Percentiles rank a stretch among this genome's conserved stretches.
Evolutionary conservation across 2,329 filamentous ascomycete species (phyloP).

Genomic region (Colletotrichum sp.): DNA sequence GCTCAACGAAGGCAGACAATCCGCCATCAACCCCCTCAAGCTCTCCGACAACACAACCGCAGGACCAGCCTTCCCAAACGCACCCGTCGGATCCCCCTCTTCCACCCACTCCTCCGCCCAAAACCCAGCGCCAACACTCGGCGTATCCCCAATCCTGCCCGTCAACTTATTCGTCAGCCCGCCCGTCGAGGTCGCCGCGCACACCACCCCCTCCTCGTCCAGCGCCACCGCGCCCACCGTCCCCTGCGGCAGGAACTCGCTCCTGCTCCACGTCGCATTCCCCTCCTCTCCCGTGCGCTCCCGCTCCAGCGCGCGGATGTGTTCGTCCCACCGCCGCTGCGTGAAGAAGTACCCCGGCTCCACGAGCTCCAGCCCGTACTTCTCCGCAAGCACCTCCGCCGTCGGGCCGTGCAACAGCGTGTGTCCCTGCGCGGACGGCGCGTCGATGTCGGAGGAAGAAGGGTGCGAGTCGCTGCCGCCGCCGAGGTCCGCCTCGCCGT

Average conservation of each 20-base stretch:
- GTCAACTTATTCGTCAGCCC: constrained; percentile 90
- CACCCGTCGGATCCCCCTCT: constrained; percentile 37
- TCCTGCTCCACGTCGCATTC: constrained; percentile 59
- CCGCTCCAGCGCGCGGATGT: constrained; percentile 62
- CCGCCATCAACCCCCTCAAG: constrained; percentile 56
- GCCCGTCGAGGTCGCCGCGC: constrained; percentile 71
- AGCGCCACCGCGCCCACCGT: constrained; percentile 85
- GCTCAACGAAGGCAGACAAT: constrained; percentile 63
- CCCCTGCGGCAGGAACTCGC: constrained; percentile 79
- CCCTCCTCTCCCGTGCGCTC: constrained; percentile 44
- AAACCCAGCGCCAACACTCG: constrained; percentile 82
- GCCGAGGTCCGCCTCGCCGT: constrained; percentile 66
- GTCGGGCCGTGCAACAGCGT: constrained; percentile 71
- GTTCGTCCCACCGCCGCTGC: constrained; percentile 79
- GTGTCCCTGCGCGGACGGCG: constrained; percentile 70
- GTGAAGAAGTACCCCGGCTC: constrained; percentile 80
- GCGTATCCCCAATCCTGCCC: constrained; percentile 86
- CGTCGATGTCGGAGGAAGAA: constrained; percentile 34
- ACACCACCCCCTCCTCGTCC: constrained; percentile 77
- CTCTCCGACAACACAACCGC: constrained; percentile 42
- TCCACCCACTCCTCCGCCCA: constrained; percentile 87
- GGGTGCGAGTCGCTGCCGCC: constrained; percentile 35
- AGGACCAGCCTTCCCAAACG: constrained; percentile 11
- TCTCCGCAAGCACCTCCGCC: constrained; percentile 70
- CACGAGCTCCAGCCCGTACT: constrained; percentile 75